phyloP scores from a whole-genome alignment of 2,329 filamentous ascomycete species.

The Penicillium freii region DNA sequence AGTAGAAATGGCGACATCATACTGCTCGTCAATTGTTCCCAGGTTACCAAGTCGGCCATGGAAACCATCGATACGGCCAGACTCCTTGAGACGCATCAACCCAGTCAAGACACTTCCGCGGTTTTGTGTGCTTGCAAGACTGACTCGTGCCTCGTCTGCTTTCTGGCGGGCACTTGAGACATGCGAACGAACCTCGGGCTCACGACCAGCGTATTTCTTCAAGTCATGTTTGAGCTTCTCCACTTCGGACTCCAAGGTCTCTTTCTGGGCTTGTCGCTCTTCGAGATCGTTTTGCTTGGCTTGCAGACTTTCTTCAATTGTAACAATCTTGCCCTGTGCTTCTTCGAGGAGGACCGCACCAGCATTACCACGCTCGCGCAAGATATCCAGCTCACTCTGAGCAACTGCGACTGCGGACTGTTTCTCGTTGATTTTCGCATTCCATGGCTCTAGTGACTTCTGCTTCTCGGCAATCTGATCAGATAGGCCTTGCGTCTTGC shows the following conservation, averaged over 20 bases:
- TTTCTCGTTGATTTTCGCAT: constrained; percentile 94
- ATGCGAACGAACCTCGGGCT: constrained; percentile 77
- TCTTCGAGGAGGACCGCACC: constrained; percentile 82
- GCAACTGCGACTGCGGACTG: constrained; percentile 91
- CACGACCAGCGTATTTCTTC: constrained; percentile 68
- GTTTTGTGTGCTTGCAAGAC: constrained; percentile 83
- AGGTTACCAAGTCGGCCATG: constrained; percentile 93
- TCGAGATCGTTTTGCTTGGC: constrained; percentile 73
- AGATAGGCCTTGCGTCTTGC: constrained; percentile 92
- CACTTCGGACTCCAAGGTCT: constrained; percentile 70
- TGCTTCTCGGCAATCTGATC: constrained; percentile 91
- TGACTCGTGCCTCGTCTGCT: constrained; percentile 91
- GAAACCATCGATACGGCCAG: constrained; percentile 94
- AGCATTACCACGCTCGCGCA: constrained; percentile 84
- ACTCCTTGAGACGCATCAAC: constrained; percentile 91
- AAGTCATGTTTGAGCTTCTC: constrained; percentile 70
- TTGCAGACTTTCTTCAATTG: constrained; percentile 68
- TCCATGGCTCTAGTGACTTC: constrained; percentile 93
- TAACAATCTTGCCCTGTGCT: constrained; percentile 71
- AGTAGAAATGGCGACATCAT: constrained; percentile 97
- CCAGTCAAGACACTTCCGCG: constrained; percentile 89
- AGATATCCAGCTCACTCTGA: constrained; percentile 88
- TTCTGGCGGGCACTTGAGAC: constrained; percentile 89
- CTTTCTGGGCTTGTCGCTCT: constrained; percentile 70
- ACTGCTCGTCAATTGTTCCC: constrained; percentile 87